These are phyloP conservation scores for Leishmania guyanensis DNA, from an alignment of 208 protist genomes.

Conservation along the genomic window DNA sequence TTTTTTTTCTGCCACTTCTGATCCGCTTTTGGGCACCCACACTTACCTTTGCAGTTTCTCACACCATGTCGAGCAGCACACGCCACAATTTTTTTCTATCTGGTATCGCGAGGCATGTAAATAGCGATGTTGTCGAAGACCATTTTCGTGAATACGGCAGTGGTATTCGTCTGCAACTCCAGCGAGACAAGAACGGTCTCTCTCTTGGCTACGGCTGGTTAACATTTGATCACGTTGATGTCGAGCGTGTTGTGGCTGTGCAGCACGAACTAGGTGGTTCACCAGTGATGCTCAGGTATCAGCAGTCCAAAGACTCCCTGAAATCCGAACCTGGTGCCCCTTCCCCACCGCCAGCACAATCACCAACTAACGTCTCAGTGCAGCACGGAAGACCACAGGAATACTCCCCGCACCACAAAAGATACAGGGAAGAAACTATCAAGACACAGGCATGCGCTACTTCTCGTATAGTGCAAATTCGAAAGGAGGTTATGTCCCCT, in stretches of 20 bases:
- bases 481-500: background rate
- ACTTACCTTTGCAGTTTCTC: background rate
- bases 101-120: slow-evolving; percentile 50
- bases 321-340: background rate
- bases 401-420: background rate
- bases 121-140: slow-evolving; percentile 33
- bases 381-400: background rate
- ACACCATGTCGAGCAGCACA: slow-evolving; percentile 2
- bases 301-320: background rate
- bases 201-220: slow-evolving; percentile 73
- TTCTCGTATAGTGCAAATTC: background rate
- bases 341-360: background rate
- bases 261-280: slow-evolving; percentile 14
- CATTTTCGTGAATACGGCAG: slow-evolving; percentile 55
- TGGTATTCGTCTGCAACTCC: slow-evolving; percentile 27
- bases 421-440: background rate
- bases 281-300: slow-evolving; percentile 2
- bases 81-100: slow-evolving; percentile 48
- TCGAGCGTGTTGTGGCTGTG: slow-evolving; percentile 3
- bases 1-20: background rate
- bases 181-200: slow-evolving; percentile 45
- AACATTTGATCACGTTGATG: slow-evolving; percentile 26
- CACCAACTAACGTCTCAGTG: background rate
- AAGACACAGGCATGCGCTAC: background rate
- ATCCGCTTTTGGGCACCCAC: background rate